Percentiles rank a stretch among this genome's conserved stretches.
These are phyloP conservation scores for Vitis hybrid DNA, from an alignment of 177 flowering plant genomes.

Conservation along the genomic window DNA sequence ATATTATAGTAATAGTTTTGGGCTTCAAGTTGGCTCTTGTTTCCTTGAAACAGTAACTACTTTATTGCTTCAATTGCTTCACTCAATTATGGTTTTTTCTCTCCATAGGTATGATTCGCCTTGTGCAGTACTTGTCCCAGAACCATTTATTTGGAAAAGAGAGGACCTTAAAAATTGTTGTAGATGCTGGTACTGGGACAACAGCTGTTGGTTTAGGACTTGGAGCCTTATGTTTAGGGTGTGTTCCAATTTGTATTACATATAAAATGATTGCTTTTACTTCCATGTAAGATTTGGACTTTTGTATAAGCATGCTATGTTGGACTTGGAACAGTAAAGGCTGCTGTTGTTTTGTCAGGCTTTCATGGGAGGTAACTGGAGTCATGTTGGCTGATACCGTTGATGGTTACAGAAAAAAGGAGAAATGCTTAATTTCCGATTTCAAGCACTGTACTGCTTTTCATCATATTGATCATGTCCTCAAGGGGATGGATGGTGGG, in stretches of 20 bases:
- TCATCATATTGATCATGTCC: slow-evolving; percentile 16
- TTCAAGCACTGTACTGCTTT: slow-evolving; percentile 45
- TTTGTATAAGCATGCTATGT: background rate
- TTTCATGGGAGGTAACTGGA: slow-evolving; percentile 84
- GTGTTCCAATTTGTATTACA: slow-evolving; percentile 13
- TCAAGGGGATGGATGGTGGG: slow-evolving; percentile 34
- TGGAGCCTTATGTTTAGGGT: slow-evolving; percentile 77
- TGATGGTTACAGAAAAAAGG: slow-evolving; percentile 66
- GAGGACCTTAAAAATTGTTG: slow-evolving; percentile 51
- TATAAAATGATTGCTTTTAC: background rate
- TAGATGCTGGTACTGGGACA: slow-evolving; percentile 97
- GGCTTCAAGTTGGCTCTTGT: background rate
- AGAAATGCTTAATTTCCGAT: slow-evolving; percentile 60
- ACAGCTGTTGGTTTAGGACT: slow-evolving; percentile 88
- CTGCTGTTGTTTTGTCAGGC: slow-evolving; percentile 39
- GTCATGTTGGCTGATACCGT: slow-evolving; percentile 84
- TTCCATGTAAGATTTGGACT: background rate
- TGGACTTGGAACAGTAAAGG: background rate
- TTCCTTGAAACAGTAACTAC: too few species aligned
- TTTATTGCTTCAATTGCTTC: background rate
- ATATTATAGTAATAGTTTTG: background rate
- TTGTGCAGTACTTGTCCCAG: slow-evolving; percentile 71
- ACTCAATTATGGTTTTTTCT: slow-evolving; percentile 1
- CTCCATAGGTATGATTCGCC: slow-evolving; percentile 71
- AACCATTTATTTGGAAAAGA: slow-evolving; percentile 66